Percentiles rank a stretch among this genome's conserved stretches.
Evolutionary conservation across 2,329 filamentous ascomycete genomes (phyloP).

Genomic region (Pseudopithomyces chartarum): DNA sequence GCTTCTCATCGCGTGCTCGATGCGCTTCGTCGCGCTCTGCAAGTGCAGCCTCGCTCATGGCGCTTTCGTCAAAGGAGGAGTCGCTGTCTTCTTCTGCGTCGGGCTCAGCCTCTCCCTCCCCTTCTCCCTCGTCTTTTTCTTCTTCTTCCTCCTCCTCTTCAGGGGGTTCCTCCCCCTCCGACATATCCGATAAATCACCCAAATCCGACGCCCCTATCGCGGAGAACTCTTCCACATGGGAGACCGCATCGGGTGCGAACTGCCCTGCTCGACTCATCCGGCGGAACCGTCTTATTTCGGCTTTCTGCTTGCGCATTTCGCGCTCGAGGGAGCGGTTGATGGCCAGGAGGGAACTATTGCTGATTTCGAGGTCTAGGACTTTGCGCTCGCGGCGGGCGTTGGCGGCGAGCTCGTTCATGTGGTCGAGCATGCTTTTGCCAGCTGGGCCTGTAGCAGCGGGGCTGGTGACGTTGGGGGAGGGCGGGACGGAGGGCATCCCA

Average conservation of each 20-base stretch:
- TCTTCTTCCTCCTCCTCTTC: no score
- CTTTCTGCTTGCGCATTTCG: slow-evolving; percentile 87
- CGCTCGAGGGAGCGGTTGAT: slow-evolving; percentile 94
- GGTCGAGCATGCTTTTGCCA: slow-evolving; percentile 56
- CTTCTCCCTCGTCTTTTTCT: no score
- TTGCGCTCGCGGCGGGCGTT: slow-evolving; percentile 91
- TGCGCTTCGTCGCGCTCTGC: slow-evolving; percentile 55
- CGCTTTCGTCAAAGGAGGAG: slow-evolving; percentile 58
- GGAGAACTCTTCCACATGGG: slow-evolving; percentile 50
- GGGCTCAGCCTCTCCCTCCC: slow-evolving; percentile 48
- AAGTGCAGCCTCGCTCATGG: slow-evolving; percentile 48
- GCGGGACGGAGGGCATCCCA: slow-evolving; percentile 30
- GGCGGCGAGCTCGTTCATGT: slow-evolving; percentile 77
- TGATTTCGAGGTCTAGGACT: slow-evolving; percentile 94
- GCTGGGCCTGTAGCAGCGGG: slow-evolving; percentile 61
- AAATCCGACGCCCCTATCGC: slow-evolving; percentile 39
- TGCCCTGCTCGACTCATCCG: slow-evolving; percentile 83
- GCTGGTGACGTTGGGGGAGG: slow-evolving; percentile 52
- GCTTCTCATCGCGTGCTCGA: slow-evolving; percentile 77
- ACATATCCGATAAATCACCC: slow-evolving; percentile 44
- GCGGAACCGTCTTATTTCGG: slow-evolving; percentile 82
- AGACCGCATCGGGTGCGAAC: slow-evolving; percentile 64
- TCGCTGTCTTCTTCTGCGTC: slow-evolving; percentile 54
- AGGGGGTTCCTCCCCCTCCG: slow-evolving; percentile 39
- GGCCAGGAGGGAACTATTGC: slow-evolving; percentile 89